Evolutionary conservation across 2,329 filamentous ascomycete genomes (phyloP), one percentile per base, ranked within the genome.

Genomic region (Ceratocystis smalleyi): DNA sequence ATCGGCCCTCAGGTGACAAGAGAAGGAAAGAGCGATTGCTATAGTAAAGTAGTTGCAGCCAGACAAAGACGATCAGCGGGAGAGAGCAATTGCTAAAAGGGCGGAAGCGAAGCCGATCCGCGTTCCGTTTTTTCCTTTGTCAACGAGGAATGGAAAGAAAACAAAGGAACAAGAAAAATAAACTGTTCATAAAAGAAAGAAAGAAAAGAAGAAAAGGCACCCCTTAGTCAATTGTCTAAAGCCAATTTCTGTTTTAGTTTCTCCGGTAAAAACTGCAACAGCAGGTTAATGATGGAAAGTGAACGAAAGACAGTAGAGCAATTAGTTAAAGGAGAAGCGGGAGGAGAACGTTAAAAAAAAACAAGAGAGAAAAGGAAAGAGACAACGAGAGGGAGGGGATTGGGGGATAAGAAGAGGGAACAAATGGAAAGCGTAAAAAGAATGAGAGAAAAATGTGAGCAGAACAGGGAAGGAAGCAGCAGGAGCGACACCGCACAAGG

Each of bases 81-180:
- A 62, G 43, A 40, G 43, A 47, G 8, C n/a, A 12, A 55, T 32
- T 47, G 17, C 17, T 49, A 27, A 61, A 54, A 61, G 12, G 24
- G 35, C 40, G 27, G 57, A 65, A 55, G 55, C 55, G 55, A 51
- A 40, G 22, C 63, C 55, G 63, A 60, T 64, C 57, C 63, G 43
- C 19, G 55, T 61, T 51, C 54, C 54, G 63, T 51, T 60, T n/a
- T 47, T 61, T 24, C 35, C 62, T 55, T 54, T 51, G 61, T 55
- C 27, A 30, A 54, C 22, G 30, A 55, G 49, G 49, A 63, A 60
- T 61, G 19, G 55, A 51, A 67, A 67, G 64, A 61, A 61, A 63
- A 19, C 55, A 61, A 67, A 66, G 62, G 66, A 67, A 67, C 62
- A 62, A 63, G 63, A 24, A 66, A 67, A 64, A 61, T 60, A 59